phyloP scores from a whole-genome alignment of 176 grass and related monocot species.

The Carex cristatella region DNA sequence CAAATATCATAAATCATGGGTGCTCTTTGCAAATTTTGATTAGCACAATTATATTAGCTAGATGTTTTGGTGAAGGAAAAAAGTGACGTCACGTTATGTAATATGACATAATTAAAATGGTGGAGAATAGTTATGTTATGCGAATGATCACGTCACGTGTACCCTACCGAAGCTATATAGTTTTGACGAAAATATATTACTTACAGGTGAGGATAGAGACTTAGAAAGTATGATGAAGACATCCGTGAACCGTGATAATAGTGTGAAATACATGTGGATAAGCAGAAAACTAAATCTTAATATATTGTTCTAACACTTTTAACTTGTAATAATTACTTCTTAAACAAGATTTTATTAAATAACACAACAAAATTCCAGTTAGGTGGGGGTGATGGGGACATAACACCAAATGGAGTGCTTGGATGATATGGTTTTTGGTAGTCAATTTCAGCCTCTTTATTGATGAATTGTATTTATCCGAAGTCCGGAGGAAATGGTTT shows the following conservation, averaged over 20 bases:
- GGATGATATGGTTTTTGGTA: background rate
- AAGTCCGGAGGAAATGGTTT: background rate
- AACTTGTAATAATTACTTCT: background rate
- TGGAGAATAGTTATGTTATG: too few relatives aligned
- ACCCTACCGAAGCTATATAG: background rate
- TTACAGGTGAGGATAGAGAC: too few relatives aligned
- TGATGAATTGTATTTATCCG: background rate
- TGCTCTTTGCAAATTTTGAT: background rate
- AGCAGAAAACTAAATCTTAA: background rate
- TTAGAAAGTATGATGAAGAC: background rate
- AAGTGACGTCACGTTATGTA: too few relatives aligned
- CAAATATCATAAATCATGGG: background rate
- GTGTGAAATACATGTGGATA: background rate
- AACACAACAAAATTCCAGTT: background rate
- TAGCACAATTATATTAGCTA: too few relatives aligned
- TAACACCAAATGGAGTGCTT: slow-evolving; percentile 13
- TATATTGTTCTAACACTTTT: background rate
- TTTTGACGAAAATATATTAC: too few relatives aligned
- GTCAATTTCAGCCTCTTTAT: slow-evolving; percentile 2
- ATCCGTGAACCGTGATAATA: background rate
- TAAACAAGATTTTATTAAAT: background rate
- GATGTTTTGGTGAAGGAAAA: too few relatives aligned
- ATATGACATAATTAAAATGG: too few relatives aligned
- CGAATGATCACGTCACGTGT: too few relatives aligned
- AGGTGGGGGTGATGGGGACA: background rate